These are phyloP conservation scores for Rhizopogon vulgaris DNA, from an alignment of 768 basidiomycete genomes.

Conservation along the genomic window DNA sequence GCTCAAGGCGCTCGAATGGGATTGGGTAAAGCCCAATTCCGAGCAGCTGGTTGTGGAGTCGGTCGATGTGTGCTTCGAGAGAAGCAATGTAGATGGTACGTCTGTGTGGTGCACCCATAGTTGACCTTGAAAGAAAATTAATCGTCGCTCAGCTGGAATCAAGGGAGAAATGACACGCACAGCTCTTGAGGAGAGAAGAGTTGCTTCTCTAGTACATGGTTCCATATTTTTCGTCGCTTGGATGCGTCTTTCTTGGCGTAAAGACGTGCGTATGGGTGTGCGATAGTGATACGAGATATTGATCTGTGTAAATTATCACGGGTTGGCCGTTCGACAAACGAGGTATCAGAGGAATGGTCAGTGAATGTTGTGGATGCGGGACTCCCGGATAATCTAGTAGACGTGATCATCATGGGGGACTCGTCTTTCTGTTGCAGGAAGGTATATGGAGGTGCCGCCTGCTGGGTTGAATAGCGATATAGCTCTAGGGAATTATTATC, in stretches of 20 bases:
- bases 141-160: neutral
- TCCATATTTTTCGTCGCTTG: constrained; percentile 74
- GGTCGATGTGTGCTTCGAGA: constrained; percentile 67
- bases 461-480: constrained; percentile 1
- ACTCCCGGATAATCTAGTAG: constrained; percentile 4
- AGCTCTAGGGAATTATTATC: neutral
- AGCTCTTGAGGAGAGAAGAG: constrained; percentile 64
- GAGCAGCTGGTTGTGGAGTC: constrained; percentile 53
- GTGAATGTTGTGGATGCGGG: neutral
- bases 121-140: constrained; percentile 36
- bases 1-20: constrained; percentile 47
- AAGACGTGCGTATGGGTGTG: constrained; percentile 66
- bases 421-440: neutral
- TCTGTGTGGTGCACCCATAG: constrained; percentile 59
- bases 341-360: neutral
- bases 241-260: constrained; percentile 56
- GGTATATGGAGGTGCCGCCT: constrained; percentile 10
- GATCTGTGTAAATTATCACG: constrained; percentile 13
- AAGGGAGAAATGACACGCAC: constrained; percentile 29
- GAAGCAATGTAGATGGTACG: constrained; percentile 68
- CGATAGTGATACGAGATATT: constrained; percentile 29
- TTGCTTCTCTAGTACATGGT: constrained; percentile 67
- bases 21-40: constrained; percentile 52
- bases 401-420: constrained; percentile 5
- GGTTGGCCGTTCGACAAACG: constrained; percentile 9